These are phyloP conservation scores for Talaromyces atroroseus DNA, from an alignment of 2,329 filamentous ascomycete genomes.

Conservation along the genomic window DNA sequence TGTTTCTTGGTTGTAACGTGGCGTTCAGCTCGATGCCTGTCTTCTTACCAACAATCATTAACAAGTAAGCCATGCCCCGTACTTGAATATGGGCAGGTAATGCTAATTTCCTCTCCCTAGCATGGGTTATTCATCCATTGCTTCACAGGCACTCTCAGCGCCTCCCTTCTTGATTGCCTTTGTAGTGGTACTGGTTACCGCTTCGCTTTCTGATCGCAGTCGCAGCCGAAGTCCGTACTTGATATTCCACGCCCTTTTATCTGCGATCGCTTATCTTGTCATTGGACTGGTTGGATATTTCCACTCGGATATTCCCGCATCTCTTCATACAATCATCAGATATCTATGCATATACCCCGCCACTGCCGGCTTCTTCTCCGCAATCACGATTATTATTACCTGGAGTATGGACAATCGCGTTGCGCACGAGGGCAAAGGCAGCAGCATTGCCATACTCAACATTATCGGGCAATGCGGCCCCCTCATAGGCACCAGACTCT, in stretches of 20 bases:
- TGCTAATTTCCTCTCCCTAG: constrained; percentile 20
- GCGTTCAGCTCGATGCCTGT: constrained; percentile 83
- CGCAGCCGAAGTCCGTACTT: constrained; percentile 61
- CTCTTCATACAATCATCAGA: constrained; percentile 41
- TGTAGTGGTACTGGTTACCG: constrained; percentile 63
- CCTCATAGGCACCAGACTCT: constrained; percentile 61
- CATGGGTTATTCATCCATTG: constrained; percentile 65
- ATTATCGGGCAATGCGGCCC: constrained; percentile 76
- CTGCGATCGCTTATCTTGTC: constrained; percentile 60
- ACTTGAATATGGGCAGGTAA: background rate
- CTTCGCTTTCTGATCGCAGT: constrained; percentile 64
- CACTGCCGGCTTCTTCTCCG: constrained; percentile 72
- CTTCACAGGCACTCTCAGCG: constrained; percentile 71
- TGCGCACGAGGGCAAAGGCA: constrained; percentile 62
- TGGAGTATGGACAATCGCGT: constrained; percentile 86
- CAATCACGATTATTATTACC: constrained; percentile 76
- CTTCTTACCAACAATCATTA: constrained; percentile 76
- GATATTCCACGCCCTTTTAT: constrained; percentile 63
- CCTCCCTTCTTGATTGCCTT: constrained; percentile 79
- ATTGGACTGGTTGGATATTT: constrained; percentile 49
- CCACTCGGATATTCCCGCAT: constrained; percentile 31
- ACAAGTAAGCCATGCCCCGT: constrained; percentile 39
- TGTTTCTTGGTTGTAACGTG: constrained; percentile 85
- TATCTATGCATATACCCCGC: constrained; percentile 77
- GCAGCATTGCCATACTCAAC: constrained; percentile 75